Evolutionary conservation across 805 yeast genomes (phyloP).

Genomic region (Vanderwaltozyma yarrowii): DNA sequence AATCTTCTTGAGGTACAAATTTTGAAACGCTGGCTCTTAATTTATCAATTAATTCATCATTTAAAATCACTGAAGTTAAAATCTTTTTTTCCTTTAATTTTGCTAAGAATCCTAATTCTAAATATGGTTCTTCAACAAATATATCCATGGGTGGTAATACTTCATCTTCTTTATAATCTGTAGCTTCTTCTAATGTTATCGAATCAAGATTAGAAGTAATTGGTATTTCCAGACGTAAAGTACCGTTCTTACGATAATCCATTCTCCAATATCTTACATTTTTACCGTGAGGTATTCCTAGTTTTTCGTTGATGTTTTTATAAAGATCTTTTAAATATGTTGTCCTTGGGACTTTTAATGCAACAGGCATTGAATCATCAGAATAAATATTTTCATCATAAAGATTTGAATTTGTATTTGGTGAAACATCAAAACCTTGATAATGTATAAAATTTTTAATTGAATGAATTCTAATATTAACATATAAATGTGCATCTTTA

Average conservation of each 20-base stretch:
- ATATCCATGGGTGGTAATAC: conserved; percentile 40
- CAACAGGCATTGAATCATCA: conserved; percentile 35
- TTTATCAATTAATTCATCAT: conserved; percentile 15
- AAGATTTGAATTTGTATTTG: conserved; percentile 41
- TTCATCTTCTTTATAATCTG: conserved; percentile 13
- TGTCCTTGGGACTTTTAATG: conserved; percentile 46
- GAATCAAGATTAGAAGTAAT: conserved; percentile 17
- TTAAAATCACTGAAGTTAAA: conserved; percentile 6
- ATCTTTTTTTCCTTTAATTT: conserved; percentile 10
- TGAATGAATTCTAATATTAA: conserved; percentile 48
- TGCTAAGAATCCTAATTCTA: conserved; percentile 16
- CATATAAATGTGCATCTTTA: conserved; percentile 62
- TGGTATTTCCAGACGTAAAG: conserved; percentile 50
- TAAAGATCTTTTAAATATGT: conserved; percentile 42
- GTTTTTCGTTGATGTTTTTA: conserved; percentile 36
- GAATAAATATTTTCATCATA: conserved; percentile 43
- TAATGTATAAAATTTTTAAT: conserved; percentile 44
- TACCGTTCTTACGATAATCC: conserved; percentile 58
- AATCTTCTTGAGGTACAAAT: conserved; percentile 5
- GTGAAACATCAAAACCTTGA: conserved; percentile 68
- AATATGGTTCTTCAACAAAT: conserved; percentile 53
- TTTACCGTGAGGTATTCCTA: conserved; percentile 30
- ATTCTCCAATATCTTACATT: conserved; percentile 53
- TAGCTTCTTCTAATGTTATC: conserved; percentile 42
- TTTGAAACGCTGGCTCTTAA: conserved; percentile 11